These are phyloP conservation scores for Paramecium sonneborni DNA, from an alignment of 73 alveolate species.

Conservation along the genomic window DNA sequence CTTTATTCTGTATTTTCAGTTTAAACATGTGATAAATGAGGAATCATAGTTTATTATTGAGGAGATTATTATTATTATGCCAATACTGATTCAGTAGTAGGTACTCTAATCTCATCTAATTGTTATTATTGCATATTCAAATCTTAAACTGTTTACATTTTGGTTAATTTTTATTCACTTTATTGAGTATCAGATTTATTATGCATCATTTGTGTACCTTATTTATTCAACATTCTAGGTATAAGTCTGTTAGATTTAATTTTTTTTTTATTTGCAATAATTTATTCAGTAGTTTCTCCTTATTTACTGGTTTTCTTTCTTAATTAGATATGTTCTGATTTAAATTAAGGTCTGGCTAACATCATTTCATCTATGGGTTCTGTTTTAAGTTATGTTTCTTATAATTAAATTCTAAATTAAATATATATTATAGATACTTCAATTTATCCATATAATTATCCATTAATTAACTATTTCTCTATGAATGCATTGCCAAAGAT, in stretches of 20 bases:
- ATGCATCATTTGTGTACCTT: background rate
- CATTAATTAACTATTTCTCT: background rate
- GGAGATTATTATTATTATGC: slow-evolving; percentile 3
- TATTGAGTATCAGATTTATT: slow-evolving; percentile 20
- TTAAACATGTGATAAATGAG: background rate
- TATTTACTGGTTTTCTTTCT: background rate
- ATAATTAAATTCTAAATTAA: background rate
- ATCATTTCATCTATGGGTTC: slow-evolving; percentile 17
- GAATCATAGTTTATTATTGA: background rate
- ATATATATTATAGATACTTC: background rate
- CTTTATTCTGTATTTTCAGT: slow-evolving; percentile 9
- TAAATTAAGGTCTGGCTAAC: slow-evolving; percentile 15
- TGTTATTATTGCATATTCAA: background rate
- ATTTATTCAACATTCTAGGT: background rate
- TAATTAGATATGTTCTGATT: background rate
- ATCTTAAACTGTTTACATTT: background rate
- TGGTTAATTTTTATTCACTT: background rate
- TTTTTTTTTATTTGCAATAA: background rate
- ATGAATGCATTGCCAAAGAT: background rate
- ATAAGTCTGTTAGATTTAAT: background rate
- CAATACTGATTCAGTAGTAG: background rate
- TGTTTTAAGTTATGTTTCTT: background rate
- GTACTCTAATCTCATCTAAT: background rate
- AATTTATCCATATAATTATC: background rate
- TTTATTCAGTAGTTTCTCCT: background rate